Percentiles rank a stretch among this genome's conserved stretches.
These are phyloP conservation scores for Apostasia ramifera DNA, from an alignment of 106 monocot genomes.

Conservation along the genomic window DNA sequence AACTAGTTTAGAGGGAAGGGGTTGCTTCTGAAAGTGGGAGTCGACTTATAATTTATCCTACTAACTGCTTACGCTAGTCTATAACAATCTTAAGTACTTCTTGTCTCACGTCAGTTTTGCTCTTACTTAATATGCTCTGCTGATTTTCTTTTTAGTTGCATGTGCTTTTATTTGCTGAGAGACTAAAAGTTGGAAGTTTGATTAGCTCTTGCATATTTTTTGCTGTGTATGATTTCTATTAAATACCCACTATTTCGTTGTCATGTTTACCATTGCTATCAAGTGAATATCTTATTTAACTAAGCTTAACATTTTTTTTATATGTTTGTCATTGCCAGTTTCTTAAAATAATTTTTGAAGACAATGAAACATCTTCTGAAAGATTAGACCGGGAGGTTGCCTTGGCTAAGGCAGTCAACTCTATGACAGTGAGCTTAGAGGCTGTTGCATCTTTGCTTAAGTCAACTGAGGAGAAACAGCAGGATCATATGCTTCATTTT, in stretches of 20 bases:
- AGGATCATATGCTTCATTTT: neutral
- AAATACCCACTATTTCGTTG: no score
- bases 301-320: neutral
- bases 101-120: no score
- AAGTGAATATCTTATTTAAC: neutral
- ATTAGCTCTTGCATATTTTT: neutral
- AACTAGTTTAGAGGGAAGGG: no score
- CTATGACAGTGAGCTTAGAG: constrained; percentile 60
- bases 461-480: constrained; percentile 12
- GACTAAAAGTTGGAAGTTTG: neutral
- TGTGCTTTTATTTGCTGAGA: neutral
- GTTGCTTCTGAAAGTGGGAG: no score
- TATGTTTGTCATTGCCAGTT: constrained; percentile 30
- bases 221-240: neutral
- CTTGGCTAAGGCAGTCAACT: constrained; percentile 57
- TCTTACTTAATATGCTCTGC: no score
- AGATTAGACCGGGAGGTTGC: constrained; percentile 44
- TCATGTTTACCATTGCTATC: neutral
- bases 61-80: no score
- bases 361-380: constrained; percentile 33
- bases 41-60: no score
- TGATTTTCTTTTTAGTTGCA: no score
- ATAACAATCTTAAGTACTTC: no score
- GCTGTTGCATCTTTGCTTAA: constrained; percentile 8
- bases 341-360: constrained; percentile 62